Base-by-base conservation (phyloP, 768 basidiomycete species). In the Pisolithus marmoratus region DNA sequence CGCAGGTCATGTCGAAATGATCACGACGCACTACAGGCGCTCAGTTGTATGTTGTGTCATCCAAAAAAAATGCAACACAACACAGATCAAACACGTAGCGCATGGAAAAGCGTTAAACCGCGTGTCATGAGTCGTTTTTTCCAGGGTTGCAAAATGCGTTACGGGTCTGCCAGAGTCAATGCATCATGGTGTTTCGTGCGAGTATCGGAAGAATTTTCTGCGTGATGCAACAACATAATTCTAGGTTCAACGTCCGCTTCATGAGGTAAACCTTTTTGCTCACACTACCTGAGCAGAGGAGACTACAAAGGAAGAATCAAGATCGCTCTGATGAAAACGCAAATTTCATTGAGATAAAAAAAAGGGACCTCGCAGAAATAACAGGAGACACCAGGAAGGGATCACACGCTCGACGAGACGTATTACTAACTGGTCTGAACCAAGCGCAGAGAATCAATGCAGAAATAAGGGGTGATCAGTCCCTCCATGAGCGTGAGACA, bases 351-450 rank as follows among this genome's bases (percentile, higher is more conserved):
- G 7, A 11, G 20, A 23, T 43, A 55, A 51, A 52, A 54, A 58
- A 60, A 46, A 52, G 53, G 53, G 47, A 54, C 66, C 66, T 70
- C 59, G 62, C 68, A 62, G 68, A 65, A 63, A 66, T 68, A 70
- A 59, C 63, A 63, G 45, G 49, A 55, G 50, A 59, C 60, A 49
- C 59, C 57, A 44, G 53, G 61, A 65, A 56, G 11, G 52, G 53
- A 59, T 53, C 49, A 37, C 46, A 48, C 54, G 44, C 43, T 34
- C 59, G 20, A 59, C 43, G 58, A 56, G 49, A 22, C 46, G 55
- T 45, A 51, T 42, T n/a, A n/a, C n/a, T n/a, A n/a, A n/a, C n/a
- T n/a, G 52, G 61, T 58, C 60, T 66, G 66, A 60, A 67, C 64
- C 63, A 68, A 70, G 58, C 22, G 68, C 15, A 15, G 43, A 46